Base-by-base conservation (phyloP, 169 alveolate species). In the Babesia bovis region DNA sequence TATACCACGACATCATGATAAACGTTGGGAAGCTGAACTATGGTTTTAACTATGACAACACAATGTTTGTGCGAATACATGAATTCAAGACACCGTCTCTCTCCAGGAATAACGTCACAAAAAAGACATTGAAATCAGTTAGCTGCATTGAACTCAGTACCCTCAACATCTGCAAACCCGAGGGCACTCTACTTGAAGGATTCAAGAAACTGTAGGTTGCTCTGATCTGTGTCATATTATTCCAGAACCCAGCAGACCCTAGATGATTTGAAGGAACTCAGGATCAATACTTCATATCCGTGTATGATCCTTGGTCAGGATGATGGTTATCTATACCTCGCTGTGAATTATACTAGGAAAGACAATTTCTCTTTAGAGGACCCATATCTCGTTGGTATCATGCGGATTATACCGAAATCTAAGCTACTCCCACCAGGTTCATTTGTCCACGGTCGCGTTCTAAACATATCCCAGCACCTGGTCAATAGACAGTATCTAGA, bases 11-110 rank as follows among this genome's bases (percentile, higher is more conserved):
- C 33, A 26, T 40, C 36, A 66, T 51, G 69, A 71, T 65, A 21
- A 66, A 57, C 49, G 56, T 81, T 21, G 84, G 88, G 4, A 81
- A 81, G 45, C 40, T 72, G 36, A 70, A 71, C 65, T 66, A 81
- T 59, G 57, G 59, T 13, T 70, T 47, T 55, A 59, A 81, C 74
- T 81, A 81, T 44, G 88, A 81, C 60, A 47, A 19, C 52, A 21
- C 53, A 25, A 21, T 81, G 66, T 81, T 56, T 38, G 84, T 72
- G 35, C 50, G 88, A 15, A 51, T 55, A 5, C 66, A 51, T 41
- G 87, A 70, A 40, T 67, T 51, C 57, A 57, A 53, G 78, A 1
- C 41, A 42, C 44, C 42, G 26, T 5, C 15, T 6, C 25, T 33
- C 0, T 26, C 26, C 0, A 21, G 26, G 19, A 4, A 33, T 17